Evolutionary conservation across 2,329 filamentous ascomycete species (phyloP).

Genomic region (Colletotrichum spaethianum): DNA sequence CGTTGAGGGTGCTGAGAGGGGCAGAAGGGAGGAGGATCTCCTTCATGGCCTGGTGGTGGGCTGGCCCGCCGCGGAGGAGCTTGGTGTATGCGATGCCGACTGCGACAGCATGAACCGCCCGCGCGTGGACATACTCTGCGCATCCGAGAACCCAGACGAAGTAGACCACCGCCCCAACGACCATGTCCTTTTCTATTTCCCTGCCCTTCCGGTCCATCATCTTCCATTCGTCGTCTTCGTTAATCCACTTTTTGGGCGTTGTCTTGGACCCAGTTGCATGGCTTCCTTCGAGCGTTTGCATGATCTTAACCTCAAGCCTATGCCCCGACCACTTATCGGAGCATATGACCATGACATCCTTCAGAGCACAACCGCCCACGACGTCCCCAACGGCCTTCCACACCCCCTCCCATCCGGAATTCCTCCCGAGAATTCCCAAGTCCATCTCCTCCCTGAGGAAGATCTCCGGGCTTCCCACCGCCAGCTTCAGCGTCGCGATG

Average conservation of each 20-base stretch:
- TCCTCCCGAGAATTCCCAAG: neutral
- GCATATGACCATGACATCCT: constrained; percentile 14
- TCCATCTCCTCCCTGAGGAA: constrained; percentile 49
- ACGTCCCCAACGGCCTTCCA: constrained; percentile 4
- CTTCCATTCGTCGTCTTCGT: neutral
- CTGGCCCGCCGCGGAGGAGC: constrained; percentile 36
- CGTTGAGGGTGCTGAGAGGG: accelerated
- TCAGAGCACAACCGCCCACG: constrained; percentile 19
- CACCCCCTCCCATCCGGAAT: neutral
- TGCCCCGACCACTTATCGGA: neutral
- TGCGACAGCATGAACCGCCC: constrained; percentile 47
- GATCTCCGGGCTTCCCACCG: constrained; percentile 52
- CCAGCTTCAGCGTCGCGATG: constrained; percentile 54
- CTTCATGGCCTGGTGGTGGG: constrained; percentile 2
- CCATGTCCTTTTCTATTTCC: neutral
- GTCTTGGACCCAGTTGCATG: too few species aligned
- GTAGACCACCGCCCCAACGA: constrained; percentile 34
- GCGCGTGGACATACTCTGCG: constrained; percentile 49
- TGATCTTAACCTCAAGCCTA: neutral
- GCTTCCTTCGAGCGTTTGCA: too few species aligned
- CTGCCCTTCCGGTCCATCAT: too few species aligned
- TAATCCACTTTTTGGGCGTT: neutral
- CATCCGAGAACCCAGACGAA: constrained; percentile 47
- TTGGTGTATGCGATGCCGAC: constrained; percentile 46
- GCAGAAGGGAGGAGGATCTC: neutral